phyloP scores from a whole-genome alignment of 2,329 filamentous ascomycete species.

The Gremmenia infestans region DNA sequence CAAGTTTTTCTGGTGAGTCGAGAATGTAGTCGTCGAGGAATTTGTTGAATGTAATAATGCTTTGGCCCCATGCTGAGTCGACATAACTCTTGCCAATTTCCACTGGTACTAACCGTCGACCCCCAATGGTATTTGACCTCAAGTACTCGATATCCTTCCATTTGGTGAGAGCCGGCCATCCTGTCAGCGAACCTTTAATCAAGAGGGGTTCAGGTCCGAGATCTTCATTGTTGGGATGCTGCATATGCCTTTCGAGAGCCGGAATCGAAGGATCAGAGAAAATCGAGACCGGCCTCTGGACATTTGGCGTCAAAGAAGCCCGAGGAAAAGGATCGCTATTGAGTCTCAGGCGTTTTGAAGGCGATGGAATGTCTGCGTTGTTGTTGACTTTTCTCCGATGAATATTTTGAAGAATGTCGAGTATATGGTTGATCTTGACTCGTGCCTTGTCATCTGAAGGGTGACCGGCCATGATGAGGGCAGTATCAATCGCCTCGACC shows the following conservation, averaged over 20 bases:
- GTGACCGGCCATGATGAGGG: slow-evolving; percentile 29
- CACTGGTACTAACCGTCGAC: slow-evolving; percentile 75
- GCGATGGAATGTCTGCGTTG: background rate
- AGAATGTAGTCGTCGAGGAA: slow-evolving; percentile 51
- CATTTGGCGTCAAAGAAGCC: slow-evolving; percentile 36
- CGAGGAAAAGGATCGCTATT: slow-evolving; percentile 16
- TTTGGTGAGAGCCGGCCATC: slow-evolving; percentile 73
- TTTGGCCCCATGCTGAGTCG: slow-evolving; percentile 78
- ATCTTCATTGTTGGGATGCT: slow-evolving; percentile 34
- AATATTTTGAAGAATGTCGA: slow-evolving; percentile 60
- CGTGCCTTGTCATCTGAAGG: slow-evolving; percentile 4
- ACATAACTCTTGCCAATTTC: slow-evolving; percentile 86
- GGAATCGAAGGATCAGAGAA: slow-evolving; percentile 47
- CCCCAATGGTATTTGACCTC: slow-evolving; percentile 66
- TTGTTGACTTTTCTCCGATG: too few relatives aligned
- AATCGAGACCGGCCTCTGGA: slow-evolving; percentile 39
- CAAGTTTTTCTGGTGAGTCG: slow-evolving; percentile 1
- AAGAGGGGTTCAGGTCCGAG: slow-evolving; percentile 57
- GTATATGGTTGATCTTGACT: slow-evolving; percentile 46
- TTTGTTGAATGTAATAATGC: slow-evolving; percentile 66
- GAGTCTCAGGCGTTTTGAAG: slow-evolving; percentile 21
- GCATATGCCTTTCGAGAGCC: slow-evolving; percentile 58
- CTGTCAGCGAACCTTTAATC: slow-evolving; percentile 56
- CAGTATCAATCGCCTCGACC: slow-evolving; percentile 29
- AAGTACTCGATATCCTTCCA: slow-evolving; percentile 77